These are phyloP conservation scores for barrel medic (Medicago truncatula) DNA, from an alignment of 306 rosid genomes.

Conservation along the genomic window MtrunA17r5.0-ANR NC_053043.1:46118501-46119000, in stretches of 20 bases:
- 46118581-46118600: background rate
- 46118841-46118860: slow-evolving; percentile 34
- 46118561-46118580: slow-evolving; percentile 1
- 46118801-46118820: slow-evolving; percentile 35
- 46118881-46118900: slow-evolving; percentile 31
- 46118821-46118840: slow-evolving; percentile 29
- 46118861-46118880: slow-evolving; percentile 41
- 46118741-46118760: background rate
- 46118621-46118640: background rate
- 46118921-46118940: slow-evolving; percentile 29
- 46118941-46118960: slow-evolving; percentile 35
- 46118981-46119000: slow-evolving; percentile 14
- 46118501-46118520: slow-evolving; percentile 9
- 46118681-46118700: background rate
- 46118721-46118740: no score
- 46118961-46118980: background rate
- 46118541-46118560: slow-evolving; percentile 8
- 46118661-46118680: background rate
- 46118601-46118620: background rate
- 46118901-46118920: slow-evolving; percentile 25
- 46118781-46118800: background rate
- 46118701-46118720: background rate
- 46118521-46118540: background rate
- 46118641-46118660: slow-evolving; percentile 8
- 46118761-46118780: slow-evolving; percentile 6